Evolutionary conservation across 352 stramenopile genomes (phyloP).

Genomic region (Phytophthora sp.): DNA sequence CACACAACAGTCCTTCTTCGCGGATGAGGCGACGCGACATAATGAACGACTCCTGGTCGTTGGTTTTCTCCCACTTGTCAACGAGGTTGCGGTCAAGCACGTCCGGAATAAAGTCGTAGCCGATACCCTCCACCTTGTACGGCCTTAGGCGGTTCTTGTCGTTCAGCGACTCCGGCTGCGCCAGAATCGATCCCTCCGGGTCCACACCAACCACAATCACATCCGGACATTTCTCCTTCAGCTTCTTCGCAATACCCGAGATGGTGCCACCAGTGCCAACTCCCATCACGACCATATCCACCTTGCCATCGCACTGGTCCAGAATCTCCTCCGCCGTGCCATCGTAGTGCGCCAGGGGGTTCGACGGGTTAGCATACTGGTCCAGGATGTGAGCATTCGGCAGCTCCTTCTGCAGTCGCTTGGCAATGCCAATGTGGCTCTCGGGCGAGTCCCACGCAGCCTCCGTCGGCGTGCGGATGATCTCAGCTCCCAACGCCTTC

Average conservation of each 20-base stretch:
- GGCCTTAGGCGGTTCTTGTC: conserved; percentile 87
- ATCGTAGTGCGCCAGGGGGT: conserved; percentile 96
- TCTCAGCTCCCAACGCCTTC: conserved; percentile 95
- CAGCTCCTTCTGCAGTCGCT: conserved; percentile 91
- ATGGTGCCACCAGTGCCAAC: conserved; percentile 96
- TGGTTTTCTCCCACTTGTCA: conserved; percentile 95
- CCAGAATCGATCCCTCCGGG: conserved; percentile 93
- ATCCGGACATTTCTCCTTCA: conserved; percentile 92
- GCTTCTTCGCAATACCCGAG: conserved; percentile 91
- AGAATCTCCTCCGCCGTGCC: conserved; percentile 95
- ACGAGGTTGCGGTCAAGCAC: conserved; percentile 93
- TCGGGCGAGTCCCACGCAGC: conserved; percentile 96
- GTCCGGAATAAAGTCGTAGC: conserved; percentile 97
- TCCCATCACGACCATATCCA: conserved; percentile 95
- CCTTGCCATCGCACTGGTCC: conserved; percentile 90
- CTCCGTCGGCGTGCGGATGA: conserved; percentile 96
- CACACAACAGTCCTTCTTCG: conserved; percentile 94
- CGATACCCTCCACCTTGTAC: conserved; percentile 96
- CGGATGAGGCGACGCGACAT: conserved; percentile 95
- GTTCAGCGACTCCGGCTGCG: conserved; percentile 91
- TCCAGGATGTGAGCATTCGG: conserved; percentile 96
- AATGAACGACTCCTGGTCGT: conserved; percentile 94
- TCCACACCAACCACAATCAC: conserved; percentile 91
- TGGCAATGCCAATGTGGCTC: conserved; percentile 93
- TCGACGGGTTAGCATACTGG: conserved; percentile 96